Percentiles rank a stretch among this genome's conserved stretches.
These are phyloP conservation scores for Austroboletus eburneus DNA, from an alignment of 768 basidiomycete species.

Conservation along the genomic window DNA sequence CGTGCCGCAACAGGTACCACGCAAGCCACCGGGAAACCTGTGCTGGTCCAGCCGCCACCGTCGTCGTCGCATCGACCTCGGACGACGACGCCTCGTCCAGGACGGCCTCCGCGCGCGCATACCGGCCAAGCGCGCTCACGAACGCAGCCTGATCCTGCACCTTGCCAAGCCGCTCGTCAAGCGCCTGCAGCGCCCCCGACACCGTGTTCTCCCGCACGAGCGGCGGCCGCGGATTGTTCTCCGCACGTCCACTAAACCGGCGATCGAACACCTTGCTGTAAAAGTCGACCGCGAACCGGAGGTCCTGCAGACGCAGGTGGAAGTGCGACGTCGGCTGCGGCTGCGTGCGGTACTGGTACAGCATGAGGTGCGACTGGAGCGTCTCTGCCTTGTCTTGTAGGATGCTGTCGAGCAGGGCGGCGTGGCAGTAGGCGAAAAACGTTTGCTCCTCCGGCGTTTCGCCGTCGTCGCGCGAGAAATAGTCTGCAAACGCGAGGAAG, in stretches of 20 bases:
- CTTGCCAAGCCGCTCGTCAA: constrained; percentile 54
- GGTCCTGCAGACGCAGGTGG: constrained; percentile 65
- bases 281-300: constrained; percentile 72
- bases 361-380: constrained; percentile 65
- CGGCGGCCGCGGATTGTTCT: constrained; percentile 61
- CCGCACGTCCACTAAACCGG: constrained; percentile 66
- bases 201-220: constrained; percentile 72
- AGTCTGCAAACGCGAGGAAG: constrained; percentile 79
- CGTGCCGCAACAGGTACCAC: constrained; percentile 70
- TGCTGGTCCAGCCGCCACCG: neutral
- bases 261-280: constrained; percentile 72
- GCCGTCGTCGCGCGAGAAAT: constrained; percentile 61
- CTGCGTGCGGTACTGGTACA: constrained; percentile 68
- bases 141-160: constrained; percentile 28
- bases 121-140: constrained; percentile 40
- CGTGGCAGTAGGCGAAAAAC: constrained; percentile 71
- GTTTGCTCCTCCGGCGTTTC: constrained; percentile 55
- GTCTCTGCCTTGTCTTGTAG: constrained; percentile 86
- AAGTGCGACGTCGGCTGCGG: constrained; percentile 55
- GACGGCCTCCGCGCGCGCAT: constrained; percentile 51
- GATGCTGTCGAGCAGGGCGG: constrained; percentile 78
- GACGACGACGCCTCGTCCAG: constrained; percentile 18
- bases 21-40: constrained; percentile 43
- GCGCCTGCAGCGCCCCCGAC: constrained; percentile 56
- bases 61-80: neutral